Evolutionary conservation across 2,329 filamentous ascomycete genomes (phyloP), one percentile per base, ranked within the genome.

Genomic region (Nemania sp.): DNA sequence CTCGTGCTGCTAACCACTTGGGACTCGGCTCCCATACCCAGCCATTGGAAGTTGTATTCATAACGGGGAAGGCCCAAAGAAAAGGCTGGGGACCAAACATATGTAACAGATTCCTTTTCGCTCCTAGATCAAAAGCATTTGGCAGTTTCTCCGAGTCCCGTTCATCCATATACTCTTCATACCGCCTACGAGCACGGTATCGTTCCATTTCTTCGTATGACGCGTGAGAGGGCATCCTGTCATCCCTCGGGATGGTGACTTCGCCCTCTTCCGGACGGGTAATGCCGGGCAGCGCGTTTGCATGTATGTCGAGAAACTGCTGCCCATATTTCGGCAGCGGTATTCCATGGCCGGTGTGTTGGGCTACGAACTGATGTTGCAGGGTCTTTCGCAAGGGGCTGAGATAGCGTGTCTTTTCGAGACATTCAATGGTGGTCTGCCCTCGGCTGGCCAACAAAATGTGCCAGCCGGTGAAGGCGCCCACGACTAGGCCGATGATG

Each of bases 361-460:
- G 81, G 48, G 84, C 80, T 63, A 79, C 76, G 67, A 86, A 83
- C 57, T 88, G 83, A 64, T 85, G 80, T 71, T 90, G 87, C 72
- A 94, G 83, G 50, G 84, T 84, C 72, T 87, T 87, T 58, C 89
- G 85, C 62, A 97, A 74, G 0, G 92, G 91, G 10, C 90, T 92
- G 7, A 97, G 83, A 76, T 99, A 99, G 57, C 95, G 86, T 1
- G 94, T 98, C 80, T 95, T 97, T 76, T 99, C 95, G 61, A 99
- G 80, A 70, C 90, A 96, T 75, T 99, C 95, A 60, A 99, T 97
- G 2, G 95, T 99, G 1, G 95, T 99, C 76, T 96, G 88, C 3
- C 91, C 92, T 25, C 85, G 84, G 55, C 84, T 79, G 1, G 91
- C 91, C 1, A 99, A 83, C 74, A 90, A 86, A 57, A 98, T 83